These are phyloP conservation scores for Myriosclerotinia curreyana DNA, from an alignment of 2,329 filamentous ascomycete species.

Conservation along the genomic window DNA sequence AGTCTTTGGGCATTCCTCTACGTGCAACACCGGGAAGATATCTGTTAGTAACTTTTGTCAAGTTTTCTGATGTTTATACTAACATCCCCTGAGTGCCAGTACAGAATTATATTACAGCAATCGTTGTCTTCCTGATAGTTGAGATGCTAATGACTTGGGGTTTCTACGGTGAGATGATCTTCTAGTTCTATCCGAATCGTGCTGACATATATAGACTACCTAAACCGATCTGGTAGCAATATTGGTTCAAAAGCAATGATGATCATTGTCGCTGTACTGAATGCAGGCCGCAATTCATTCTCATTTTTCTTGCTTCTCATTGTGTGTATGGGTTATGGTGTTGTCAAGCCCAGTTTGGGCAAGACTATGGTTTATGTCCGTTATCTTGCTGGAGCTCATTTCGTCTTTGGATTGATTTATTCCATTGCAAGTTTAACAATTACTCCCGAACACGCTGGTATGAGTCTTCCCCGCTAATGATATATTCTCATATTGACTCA, in stretches of 20 bases:
- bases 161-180: slow-evolving; percentile 68
- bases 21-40: slow-evolving; percentile 89
- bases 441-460: slow-evolving; percentile 78
- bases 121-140: slow-evolving; percentile 86
- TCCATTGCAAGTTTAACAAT: slow-evolving; percentile 85
- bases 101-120: slow-evolving; percentile 98
- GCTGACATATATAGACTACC: slow-evolving; percentile 65
- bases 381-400: slow-evolving; percentile 86
- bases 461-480: slow-evolving; percentile 32
- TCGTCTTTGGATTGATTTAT: slow-evolving; percentile 92
- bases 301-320: slow-evolving; percentile 97
- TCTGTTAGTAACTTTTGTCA: slow-evolving; percentile 53
- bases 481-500: slow-evolving; percentile 21
- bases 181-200: background rate
- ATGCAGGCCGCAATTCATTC: slow-evolving; percentile 92
- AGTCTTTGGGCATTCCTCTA: slow-evolving; percentile 94
- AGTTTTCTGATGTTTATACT: slow-evolving; percentile 16
- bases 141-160: slow-evolving; percentile 99
- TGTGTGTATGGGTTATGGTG: slow-evolving; percentile 98
- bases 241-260: slow-evolving; percentile 80
- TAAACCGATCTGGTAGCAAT: slow-evolving; percentile 86
- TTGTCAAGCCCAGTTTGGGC: slow-evolving; percentile 89
- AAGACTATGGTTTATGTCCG: slow-evolving; percentile 93
- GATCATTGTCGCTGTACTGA: slow-evolving; percentile 86
- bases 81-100: slow-evolving; percentile 69